Evolutionary conservation across 176 grass and related monocot species (phyloP).

Genomic region (Pharus latifolius): DNA sequence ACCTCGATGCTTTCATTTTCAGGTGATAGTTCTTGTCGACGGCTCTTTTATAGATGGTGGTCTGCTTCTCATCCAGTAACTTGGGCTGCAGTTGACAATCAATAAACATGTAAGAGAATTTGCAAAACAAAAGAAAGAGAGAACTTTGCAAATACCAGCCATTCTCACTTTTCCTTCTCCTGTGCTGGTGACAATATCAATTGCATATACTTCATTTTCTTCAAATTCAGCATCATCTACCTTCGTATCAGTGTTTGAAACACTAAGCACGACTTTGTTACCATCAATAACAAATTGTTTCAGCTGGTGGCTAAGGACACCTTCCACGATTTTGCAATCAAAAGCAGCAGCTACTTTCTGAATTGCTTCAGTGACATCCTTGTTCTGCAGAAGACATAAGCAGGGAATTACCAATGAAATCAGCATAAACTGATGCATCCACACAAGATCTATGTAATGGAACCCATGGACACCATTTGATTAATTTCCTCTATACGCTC

Average conservation of each 20-base stretch:
- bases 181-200: slow-evolving; percentile 92
- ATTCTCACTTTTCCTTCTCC: slow-evolving; percentile 86
- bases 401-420: background rate
- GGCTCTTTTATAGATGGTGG: slow-evolving; percentile 97
- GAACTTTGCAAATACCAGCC: background rate
- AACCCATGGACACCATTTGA: too few relatives aligned
- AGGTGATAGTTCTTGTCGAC: slow-evolving; percentile 98
- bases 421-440: background rate
- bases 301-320: slow-evolving; percentile 94
- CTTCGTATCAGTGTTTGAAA: slow-evolving; percentile 78
- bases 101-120: background rate
- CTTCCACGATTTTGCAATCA: slow-evolving; percentile 98
- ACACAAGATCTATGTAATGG: too few relatives aligned
- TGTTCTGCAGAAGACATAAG: slow-evolving; percentile 49
- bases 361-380: slow-evolving; percentile 93
- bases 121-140: background rate
- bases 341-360: slow-evolving; percentile 96
- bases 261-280: slow-evolving; percentile 87
- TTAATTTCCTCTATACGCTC: too few relatives aligned
- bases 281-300: slow-evolving; percentile 98
- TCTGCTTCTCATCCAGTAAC: slow-evolving; percentile 95
- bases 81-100: slow-evolving; percentile 47
- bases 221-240: slow-evolving; percentile 99
- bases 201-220: slow-evolving; percentile 98
- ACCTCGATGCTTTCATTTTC: slow-evolving; percentile 97